A percentile compares a stretch with the other conserved stretches of the same genome.
Evolutionary conservation across 139 green algal species (phyloP).

Genomic region (Chlamydomonas sp.): DNA sequence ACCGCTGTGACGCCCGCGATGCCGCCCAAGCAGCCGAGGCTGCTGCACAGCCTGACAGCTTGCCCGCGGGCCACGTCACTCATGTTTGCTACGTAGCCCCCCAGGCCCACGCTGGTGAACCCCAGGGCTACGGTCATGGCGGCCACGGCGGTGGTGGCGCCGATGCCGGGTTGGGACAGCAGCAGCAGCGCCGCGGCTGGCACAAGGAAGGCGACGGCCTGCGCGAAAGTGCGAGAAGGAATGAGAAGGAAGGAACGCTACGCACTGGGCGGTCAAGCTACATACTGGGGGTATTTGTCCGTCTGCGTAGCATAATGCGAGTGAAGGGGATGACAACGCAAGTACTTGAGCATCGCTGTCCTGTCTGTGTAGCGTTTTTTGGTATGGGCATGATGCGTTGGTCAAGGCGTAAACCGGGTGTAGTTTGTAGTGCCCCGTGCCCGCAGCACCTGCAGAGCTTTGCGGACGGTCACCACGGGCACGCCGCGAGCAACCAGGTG

Average conservation of each 20-base stretch:
- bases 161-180: constrained; percentile 47
- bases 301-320: no score
- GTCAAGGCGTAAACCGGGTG: no score
- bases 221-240: no score
- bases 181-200: constrained; percentile 79
- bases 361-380: no score
- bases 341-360: no score
- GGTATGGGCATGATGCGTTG: no score
- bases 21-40: constrained; percentile 82
- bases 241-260: no score
- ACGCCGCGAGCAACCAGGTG: constrained; percentile 62
- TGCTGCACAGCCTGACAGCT: constrained; percentile 88
- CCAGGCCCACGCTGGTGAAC: constrained; percentile 81
- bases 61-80: constrained; percentile 84
- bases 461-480: constrained; percentile 65
- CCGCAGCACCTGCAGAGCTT: constrained; percentile 63
- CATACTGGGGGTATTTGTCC: no score
- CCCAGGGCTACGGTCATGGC: constrained; percentile 82
- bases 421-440: no score
- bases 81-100: constrained; percentile 90
- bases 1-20: constrained; percentile 79
- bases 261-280: no score
- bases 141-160: constrained; percentile 53
- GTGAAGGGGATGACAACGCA: no score
- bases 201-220: constrained; percentile 78